Percentiles rank a stretch among this genome's conserved stretches.
These are phyloP conservation scores for Leishmania amazonensis DNA, from an alignment of 208 protist genomes.

Conservation along the genomic window DNA sequence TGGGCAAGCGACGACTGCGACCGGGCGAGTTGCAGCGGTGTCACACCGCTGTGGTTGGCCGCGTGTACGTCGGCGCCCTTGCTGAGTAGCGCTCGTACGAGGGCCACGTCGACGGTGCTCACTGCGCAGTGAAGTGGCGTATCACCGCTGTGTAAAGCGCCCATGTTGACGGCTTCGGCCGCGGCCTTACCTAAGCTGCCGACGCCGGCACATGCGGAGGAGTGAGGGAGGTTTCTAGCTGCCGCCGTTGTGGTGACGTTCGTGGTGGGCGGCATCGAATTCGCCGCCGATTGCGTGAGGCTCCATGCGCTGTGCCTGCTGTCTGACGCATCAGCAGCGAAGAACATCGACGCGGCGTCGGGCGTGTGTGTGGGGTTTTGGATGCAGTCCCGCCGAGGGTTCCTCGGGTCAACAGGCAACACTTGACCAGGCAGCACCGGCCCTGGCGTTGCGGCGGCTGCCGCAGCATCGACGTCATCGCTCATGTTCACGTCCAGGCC, in stretches of 20 bases:
- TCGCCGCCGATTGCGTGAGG: not conserved
- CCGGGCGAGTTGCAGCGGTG: slow-evolving; percentile 22
- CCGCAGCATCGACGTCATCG: not conserved
- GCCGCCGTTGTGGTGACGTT: not conserved
- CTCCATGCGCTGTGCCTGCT: not conserved
- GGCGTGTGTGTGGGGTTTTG: not conserved
- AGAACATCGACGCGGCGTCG: not conserved
- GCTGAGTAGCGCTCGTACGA: slow-evolving; percentile 65
- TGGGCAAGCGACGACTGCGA: slow-evolving; percentile 1
- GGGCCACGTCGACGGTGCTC: slow-evolving; percentile 39
- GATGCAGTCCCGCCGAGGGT: not conserved
- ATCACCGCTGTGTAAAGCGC: slow-evolving; percentile 9
- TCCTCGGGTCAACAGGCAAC: not conserved
- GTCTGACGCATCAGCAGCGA: not conserved
- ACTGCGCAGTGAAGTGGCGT: slow-evolving; percentile 74
- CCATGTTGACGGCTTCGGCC: not conserved
- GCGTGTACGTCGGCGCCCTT: slow-evolving; percentile 52
- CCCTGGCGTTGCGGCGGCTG: not conserved
- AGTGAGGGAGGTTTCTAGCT: too few relatives aligned
- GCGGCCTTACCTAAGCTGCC: not conserved
- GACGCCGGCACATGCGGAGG: not conserved
- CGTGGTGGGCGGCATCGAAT: not conserved
- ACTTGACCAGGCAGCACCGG: not conserved
- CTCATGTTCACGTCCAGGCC: slow-evolving; percentile 54
- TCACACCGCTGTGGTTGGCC: slow-evolving; percentile 10